These are phyloP conservation scores for Cercophora newfieldiana DNA, from an alignment of 495 filamentous ascomycete genomes.

Conservation along the genomic window DNA sequence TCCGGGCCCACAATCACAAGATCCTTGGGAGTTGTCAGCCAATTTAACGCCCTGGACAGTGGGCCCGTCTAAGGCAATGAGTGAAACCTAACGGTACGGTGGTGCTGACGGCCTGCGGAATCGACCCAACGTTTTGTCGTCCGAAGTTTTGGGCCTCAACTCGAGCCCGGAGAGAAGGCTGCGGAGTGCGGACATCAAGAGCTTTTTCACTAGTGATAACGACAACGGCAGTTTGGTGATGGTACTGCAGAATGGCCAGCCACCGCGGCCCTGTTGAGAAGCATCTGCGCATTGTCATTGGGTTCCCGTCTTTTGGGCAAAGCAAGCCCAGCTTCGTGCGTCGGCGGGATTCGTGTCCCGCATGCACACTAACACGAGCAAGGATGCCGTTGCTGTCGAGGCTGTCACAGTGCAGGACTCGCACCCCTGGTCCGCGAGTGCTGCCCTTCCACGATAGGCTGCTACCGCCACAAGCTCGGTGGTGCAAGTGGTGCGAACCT, in stretches of 20 bases:
- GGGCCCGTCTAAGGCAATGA: neutral
- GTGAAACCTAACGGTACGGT: neutral
- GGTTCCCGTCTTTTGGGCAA: slow-evolving; percentile 21
- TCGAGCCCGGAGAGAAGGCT: neutral
- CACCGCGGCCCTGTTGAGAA: slow-evolving; percentile 15
- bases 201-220: neutral
- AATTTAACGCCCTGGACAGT: slow-evolving; percentile 4
- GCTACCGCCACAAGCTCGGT: neutral
- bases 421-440: slow-evolving; percentile 4
- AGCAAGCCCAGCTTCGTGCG: neutral
- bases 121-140: neutral
- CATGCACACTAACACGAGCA: slow-evolving; percentile 12
- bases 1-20: neutral
- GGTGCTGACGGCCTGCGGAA: neutral
- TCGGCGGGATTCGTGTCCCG: slow-evolving; percentile 12
- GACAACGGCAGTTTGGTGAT: neutral
- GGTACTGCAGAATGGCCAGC: neutral
- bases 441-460: slow-evolving; percentile 1
- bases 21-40: neutral
- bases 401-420: slow-evolving; percentile 9
- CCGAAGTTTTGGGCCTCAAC: neutral
- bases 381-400: slow-evolving; percentile 17
- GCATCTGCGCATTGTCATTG: slow-evolving; percentile 16
- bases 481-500: neutral
- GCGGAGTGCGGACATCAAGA: neutral